A percentile compares a stretch with the other conserved stretches of the same genome.
Evolutionary conservation across 228 moss, liverwort and hornwort species (phyloP).

Genomic region (Sphagnum magellanicum): DNA sequence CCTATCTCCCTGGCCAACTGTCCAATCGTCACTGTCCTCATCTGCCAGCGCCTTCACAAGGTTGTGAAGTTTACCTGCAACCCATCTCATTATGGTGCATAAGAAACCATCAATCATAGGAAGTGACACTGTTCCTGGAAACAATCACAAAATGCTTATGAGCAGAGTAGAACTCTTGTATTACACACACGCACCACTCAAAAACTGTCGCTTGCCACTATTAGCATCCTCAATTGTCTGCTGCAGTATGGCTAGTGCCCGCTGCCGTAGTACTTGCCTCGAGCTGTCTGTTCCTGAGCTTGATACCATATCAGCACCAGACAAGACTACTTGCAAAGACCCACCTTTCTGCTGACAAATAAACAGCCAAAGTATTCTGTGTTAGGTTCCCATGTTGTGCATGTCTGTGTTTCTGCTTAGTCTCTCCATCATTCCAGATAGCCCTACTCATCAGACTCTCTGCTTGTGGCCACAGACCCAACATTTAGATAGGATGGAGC

Average conservation of each 20-base stretch:
- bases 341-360: conserved; percentile 53
- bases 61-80: conserved; percentile 91
- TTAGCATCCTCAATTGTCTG: conserved; percentile 92
- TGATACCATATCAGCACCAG: conserved; percentile 81
- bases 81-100: no score
- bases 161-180: no score
- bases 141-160: no score
- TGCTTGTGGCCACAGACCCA: background rate
- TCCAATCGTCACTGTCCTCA: conserved; percentile 84
- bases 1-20: conserved; percentile 44
- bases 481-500: background rate
- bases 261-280: conserved; percentile 82
- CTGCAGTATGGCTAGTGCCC: conserved; percentile 80
- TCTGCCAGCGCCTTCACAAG: conserved; percentile 91
- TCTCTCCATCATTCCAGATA: no score
- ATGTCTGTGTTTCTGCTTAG: no score
- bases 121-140: no score
- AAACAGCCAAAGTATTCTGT: background rate
- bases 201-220: conserved; percentile 92
- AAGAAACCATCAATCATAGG: no score
- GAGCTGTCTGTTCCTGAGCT: conserved; percentile 73
- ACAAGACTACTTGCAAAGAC: conserved; percentile 73
- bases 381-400: background rate
- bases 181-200: conserved; percentile 64
- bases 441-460: no score